These are phyloP conservation scores for Cyclaneusma minus DNA, from an alignment of 2,329 filamentous ascomycete species.

Conservation along the genomic window DNA sequence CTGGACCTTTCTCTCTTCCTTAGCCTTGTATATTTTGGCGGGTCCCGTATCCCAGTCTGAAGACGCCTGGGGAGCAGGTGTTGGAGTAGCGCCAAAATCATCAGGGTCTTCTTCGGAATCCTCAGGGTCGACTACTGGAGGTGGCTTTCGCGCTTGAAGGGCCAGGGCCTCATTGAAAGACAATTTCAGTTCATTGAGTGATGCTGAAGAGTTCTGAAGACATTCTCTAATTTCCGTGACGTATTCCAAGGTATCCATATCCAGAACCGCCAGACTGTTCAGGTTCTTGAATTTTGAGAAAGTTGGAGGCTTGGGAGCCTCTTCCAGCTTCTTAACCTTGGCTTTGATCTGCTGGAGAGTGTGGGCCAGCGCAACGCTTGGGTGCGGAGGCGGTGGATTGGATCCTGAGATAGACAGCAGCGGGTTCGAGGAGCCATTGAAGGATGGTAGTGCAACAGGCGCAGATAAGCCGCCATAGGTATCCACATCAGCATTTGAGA, in stretches of 20 bases:
- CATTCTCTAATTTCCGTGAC: constrained; percentile 39
- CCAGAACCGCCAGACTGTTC: constrained; percentile 35
- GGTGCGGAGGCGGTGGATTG: too few relatives aligned
- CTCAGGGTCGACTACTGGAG: constrained; percentile 23
- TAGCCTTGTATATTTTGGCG: constrained; percentile 29
- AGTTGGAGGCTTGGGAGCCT: constrained; percentile 29
- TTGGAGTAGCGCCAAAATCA: constrained; percentile 27
- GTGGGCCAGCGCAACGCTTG: too few relatives aligned
- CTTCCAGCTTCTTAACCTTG: constrained; percentile 1
- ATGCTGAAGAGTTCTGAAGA: constrained; percentile 36
- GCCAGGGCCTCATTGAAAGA: constrained; percentile 42
- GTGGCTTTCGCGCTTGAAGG: constrained; percentile 26
- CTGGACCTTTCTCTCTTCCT: constrained; percentile 37
- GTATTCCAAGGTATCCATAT: constrained; percentile 43
- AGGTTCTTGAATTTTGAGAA: constrained; percentile 41
- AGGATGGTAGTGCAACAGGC: too few relatives aligned
- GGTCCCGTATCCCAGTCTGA: constrained; percentile 24
- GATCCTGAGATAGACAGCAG: too few relatives aligned
- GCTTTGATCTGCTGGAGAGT: too few relatives aligned
- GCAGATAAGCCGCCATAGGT: too few relatives aligned
- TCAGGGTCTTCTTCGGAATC: constrained; percentile 36
- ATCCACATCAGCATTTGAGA: too few relatives aligned
- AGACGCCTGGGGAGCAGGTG: constrained; percentile 15
- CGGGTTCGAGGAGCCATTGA: too few relatives aligned
- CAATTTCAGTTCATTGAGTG: constrained; percentile 36